Evolutionary conservation across 1,284 basidiomycete species (phyloP), one percentile per base, ranked within the genome.

Genomic region (Cerrena zonata): DNA sequence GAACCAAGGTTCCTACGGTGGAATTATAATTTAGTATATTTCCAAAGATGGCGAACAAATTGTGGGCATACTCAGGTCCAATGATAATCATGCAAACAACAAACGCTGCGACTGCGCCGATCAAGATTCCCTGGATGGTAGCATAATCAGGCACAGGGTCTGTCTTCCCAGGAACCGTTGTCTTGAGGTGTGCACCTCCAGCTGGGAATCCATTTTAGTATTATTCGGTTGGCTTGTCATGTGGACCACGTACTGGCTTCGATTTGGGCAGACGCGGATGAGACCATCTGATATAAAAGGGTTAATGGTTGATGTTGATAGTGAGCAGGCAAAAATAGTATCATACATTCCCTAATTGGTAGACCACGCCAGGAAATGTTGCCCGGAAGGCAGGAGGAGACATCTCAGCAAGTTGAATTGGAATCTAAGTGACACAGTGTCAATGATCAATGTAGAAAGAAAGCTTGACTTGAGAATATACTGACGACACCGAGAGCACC

Each of bases 311-410:
- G 34, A 36, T 10, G 11, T 11, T 10, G n/a, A 36, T n/a, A n/a
- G n/a, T 10, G n/a, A n/a, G n/a, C 11, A 11, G 5, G 15, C 43
- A 22, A 4, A 34, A 38, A 38, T 38, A 3, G 30, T 13, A 4
- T 65, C 68, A 37, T 67, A 78, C 72, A 64, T 89, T 89, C 51
- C 89, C 86, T 38, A 92, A 64, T 62, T 96, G 94, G 70, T 95
- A 98, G 0, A 89, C 86, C 0, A 95, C 80, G 56, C 94, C 94
- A 19, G 89, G 87, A 77, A 95, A 97, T 0, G 91, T 89, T 5
- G 93, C 91, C 48, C 94, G 79, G 79, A 96, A 98, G 0, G 91
- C 92, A 0, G 93, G 85, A 0, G 94, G 92, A 0, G 90, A 87
- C 69, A 94, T 84, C 69, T 98, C 95, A 2, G 86, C 79, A n/a